Evolutionary conservation across 805 yeast species (phyloP), one percentile per base, ranked within the genome.

Genomic region (Isabelozyma gotoi): DNA sequence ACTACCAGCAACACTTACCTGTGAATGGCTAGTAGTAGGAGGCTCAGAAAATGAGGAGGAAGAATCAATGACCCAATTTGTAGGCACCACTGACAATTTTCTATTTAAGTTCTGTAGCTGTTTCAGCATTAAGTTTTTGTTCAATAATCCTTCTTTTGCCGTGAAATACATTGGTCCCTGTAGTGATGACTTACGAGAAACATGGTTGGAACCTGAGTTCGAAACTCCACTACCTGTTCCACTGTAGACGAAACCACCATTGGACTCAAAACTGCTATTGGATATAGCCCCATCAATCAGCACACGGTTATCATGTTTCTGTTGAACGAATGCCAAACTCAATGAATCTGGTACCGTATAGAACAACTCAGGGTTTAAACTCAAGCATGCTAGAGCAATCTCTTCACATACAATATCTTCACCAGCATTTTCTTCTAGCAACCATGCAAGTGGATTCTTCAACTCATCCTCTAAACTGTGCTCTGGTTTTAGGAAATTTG

Each of bases 401-500:
- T 60, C 58, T 42, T 57, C 64, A 2, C 50, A 40, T 3, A 52
- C 53, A 19, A 56, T 43, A 19, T 49, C 42, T 7, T 42, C 50
- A 3, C 41, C 49, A 8, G 43, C 41, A 11, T 41, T 41, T 10
- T 45, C 50, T 19, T 51, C 50, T 3, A 43, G 35, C 19, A 62
- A 34, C 66, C 66, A 62, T 5, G 43, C 21, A 5, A 54, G 39
- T 1, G 64, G 63, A 37, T 46, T 38, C 14, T 45, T 39, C 2
- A 50, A 40, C 40, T 62, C 67, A 14, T 42, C 43, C 12, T 51
- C 48, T 4, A 48, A 21, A 5, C 54, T 37, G 7, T 19, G 63
- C 48, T 1, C 67, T 59, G 12, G 61, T 57, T 8, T 44, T 40
- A 4, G 71, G 32, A 80, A 61, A 36, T 74, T 68, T 1, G 84